phyloP scores from a whole-genome alignment of 2,329 filamentous ascomycete genomes.

The Alternaria gansuensis region DNA sequence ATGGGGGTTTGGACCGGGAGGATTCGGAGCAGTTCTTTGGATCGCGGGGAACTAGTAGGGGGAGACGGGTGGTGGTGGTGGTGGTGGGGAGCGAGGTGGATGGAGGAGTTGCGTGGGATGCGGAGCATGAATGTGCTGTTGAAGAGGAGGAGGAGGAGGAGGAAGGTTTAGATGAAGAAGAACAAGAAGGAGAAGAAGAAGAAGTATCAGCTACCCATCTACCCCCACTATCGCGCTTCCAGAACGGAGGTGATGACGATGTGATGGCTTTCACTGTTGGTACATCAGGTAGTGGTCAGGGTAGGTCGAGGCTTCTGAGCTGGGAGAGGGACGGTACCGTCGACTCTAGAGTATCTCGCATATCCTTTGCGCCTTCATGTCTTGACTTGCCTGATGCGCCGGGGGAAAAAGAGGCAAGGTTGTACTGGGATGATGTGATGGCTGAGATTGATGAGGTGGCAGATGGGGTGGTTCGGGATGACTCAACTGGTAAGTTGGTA shows the following conservation, averaged over 20 bases:
- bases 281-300: neutral
- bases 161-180: neutral
- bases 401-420: neutral
- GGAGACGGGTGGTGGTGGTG: neutral
- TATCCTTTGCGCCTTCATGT: neutral
- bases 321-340: no score
- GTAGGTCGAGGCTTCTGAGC: neutral
- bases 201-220: neutral
- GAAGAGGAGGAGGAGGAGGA: neutral
- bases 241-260: neutral
- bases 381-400: neutral
- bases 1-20: neutral
- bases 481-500: neutral
- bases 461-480: neutral
- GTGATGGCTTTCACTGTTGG: neutral
- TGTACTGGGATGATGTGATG: neutral
- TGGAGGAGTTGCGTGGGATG: neutral
- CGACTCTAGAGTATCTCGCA: neutral
- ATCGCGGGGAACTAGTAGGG: neutral
- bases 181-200: neutral
- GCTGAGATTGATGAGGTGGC: neutral
- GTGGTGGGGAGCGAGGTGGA: neutral
- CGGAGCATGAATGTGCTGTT: neutral
- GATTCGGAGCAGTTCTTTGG: no score
- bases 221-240: neutral